phyloP scores from a whole-genome alignment of 352 stramenopile species.

The Globisporangium abappressorium region DNA sequence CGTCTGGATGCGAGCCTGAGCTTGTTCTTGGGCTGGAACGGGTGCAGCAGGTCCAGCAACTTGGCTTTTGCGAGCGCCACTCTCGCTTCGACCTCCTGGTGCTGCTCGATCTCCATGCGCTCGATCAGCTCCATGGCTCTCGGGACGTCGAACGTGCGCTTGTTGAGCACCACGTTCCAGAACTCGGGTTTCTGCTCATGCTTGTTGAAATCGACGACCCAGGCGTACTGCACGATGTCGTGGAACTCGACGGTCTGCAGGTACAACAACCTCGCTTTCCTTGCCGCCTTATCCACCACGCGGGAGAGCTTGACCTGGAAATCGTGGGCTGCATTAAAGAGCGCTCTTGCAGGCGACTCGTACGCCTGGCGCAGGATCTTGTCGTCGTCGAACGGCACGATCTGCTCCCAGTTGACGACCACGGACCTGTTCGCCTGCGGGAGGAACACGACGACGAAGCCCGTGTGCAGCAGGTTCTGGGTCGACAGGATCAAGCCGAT shows the following conservation, averaged over 20 bases:
- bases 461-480: constrained; percentile 57
- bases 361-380: constrained; percentile 41
- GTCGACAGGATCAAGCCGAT: constrained; percentile 58
- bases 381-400: constrained; percentile 45
- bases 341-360: constrained; percentile 24
- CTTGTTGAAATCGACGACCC: constrained; percentile 67
- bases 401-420: constrained; percentile 54
- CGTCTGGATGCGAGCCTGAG: constrained; percentile 34
- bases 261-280: constrained; percentile 52
- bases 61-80: constrained; percentile 57
- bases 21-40: constrained; percentile 53
- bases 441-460: constrained; percentile 61
- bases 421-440: constrained; percentile 46
- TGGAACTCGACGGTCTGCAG: constrained; percentile 67
- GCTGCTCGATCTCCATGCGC: constrained; percentile 49
- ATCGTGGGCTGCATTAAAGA: constrained; percentile 34
- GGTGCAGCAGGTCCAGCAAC: constrained; percentile 48
- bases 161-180: constrained; percentile 79
- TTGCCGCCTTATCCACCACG: constrained; percentile 28
- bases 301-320: constrained; percentile 36
- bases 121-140: constrained; percentile 60
- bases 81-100: constrained; percentile 46
- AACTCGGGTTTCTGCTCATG: constrained; percentile 47
- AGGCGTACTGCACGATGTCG: constrained; percentile 62
- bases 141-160: constrained; percentile 40